These are phyloP conservation scores for Simmondsia chinensis DNA, from an alignment of 148 eudicot genomes.

Conservation along the genomic window DNA sequence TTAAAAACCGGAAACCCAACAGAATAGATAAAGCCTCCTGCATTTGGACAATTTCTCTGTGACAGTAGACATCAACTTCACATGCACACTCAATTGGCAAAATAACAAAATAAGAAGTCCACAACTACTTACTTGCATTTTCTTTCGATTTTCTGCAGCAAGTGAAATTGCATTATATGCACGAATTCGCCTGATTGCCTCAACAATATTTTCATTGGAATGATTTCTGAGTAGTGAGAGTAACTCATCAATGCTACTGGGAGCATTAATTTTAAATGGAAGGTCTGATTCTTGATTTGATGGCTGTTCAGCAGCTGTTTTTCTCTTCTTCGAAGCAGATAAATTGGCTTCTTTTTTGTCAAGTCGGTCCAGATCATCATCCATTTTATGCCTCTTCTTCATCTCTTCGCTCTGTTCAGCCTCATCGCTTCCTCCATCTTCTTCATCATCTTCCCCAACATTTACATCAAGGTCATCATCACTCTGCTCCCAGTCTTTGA, in stretches of 20 bases:
- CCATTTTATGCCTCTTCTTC: conserved; percentile 15
- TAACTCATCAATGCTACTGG: conserved; percentile 62
- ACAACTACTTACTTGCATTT: conserved; percentile 91
- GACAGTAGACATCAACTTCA: too few relatives aligned
- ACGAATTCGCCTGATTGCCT: conserved; percentile 80
- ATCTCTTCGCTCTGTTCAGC: conserved; percentile 6
- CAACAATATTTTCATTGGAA: conserved; percentile 56
- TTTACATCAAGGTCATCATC: conserved; percentile 58
- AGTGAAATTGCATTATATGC: conserved; percentile 60
- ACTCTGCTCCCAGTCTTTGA: conserved; percentile 97
- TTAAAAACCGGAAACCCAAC: neutral
- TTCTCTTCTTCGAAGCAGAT: conserved; percentile 14
- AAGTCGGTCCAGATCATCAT: conserved; percentile 6
- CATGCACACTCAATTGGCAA: neutral
- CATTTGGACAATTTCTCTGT: neutral
- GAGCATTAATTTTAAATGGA: conserved; percentile 84
- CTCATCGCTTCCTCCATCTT: conserved; percentile 18
- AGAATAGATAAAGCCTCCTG: too few relatives aligned
- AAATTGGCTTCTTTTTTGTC: conserved; percentile 15
- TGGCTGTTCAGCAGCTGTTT: conserved; percentile 15
- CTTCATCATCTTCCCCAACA: conserved; percentile 26
- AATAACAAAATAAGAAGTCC: conserved; percentile 4
- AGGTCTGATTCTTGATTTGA: conserved; percentile 40
- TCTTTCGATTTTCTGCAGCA: conserved; percentile 86
- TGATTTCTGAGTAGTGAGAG: conserved; percentile 40